These are phyloP conservation scores for Passiflora organensis DNA, from an alignment of 345 rosid genomes.

Conservation along the genomic window DNA sequence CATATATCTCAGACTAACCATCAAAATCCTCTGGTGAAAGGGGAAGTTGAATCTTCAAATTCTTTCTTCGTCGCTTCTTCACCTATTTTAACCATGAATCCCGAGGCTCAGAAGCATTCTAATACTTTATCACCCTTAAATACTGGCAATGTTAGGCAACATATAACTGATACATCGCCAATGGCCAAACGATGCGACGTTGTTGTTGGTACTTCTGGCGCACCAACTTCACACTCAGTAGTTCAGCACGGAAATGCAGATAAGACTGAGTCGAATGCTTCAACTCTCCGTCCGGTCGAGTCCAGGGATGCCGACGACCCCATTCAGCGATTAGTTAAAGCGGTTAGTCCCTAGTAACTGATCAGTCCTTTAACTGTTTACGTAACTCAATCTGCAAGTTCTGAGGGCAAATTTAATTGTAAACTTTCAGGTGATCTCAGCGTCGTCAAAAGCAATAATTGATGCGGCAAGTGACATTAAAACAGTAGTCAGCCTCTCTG, in stretches of 20 bases:
- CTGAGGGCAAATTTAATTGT: neutral
- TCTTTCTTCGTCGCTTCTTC: neutral
- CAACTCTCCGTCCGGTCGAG: neutral
- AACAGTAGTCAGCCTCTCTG: neutral
- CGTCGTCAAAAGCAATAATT: neutral
- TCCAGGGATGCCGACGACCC: neutral
- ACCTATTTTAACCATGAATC: neutral
- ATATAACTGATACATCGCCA: neutral
- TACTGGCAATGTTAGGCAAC: neutral
- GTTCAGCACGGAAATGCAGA: neutral
- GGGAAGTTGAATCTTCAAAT: neutral
- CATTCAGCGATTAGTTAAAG: neutral
- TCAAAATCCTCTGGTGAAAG: neutral
- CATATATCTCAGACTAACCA: neutral
- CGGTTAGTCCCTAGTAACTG: neutral
- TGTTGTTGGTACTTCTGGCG: neutral
- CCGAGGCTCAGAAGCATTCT: too few relatives aligned
- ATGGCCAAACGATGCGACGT: neutral
- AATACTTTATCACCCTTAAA: neutral
- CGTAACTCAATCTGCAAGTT: neutral
- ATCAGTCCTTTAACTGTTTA: neutral
- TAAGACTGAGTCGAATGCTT: neutral
- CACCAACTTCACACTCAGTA: neutral
- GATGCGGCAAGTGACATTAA: neutral
- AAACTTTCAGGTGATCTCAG: slow-evolving; percentile 1